Evolutionary conservation across 805 yeast species (phyloP), one percentile per base, ranked within the genome.

Genomic region (Spathaspora boniae): DNA sequence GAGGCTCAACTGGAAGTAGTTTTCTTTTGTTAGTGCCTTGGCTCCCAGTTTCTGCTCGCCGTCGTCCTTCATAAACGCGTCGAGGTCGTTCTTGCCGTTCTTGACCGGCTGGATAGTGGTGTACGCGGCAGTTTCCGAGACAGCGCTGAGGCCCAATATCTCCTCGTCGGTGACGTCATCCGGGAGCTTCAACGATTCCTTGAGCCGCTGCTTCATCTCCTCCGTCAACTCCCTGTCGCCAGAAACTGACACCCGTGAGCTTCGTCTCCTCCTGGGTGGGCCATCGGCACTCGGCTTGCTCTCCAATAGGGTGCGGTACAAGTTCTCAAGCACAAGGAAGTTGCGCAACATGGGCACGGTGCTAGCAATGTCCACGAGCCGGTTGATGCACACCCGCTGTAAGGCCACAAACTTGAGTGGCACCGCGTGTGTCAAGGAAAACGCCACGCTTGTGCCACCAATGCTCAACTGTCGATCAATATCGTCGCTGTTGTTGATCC

Each of bases 91-190:
- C 14, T 44, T 28, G 16, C 36, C 41, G 12, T 40, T 35, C 26
- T 36, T 45, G 16, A 32, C 36, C 11, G 47, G 44, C 30, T 50
- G 50, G 12, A 40, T 47, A 24, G 48, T 42, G 5, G 46, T 46
- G 32, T 31, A 47, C 4, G 45, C 31, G 3, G 52, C 46, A n/a
- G 46, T 51, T 14, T 57, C 60, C 3, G 58, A 42, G 2, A 58
- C 45, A 2, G 63, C 55, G 45, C 48, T 60, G 29, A 67, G 47
- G 6, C 63, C 61, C 15, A 60, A 37, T 9, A 66, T 48, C 42
- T 67, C 70, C 34, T 63, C 70, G 36, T 63, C 66, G 1, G 68
- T 57, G 16, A 61, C 65, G 34, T 62, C 62, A 24, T 52, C 50
- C 3, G 68, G 44, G 16, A 67, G 43, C 34, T 59, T 60, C 24